These are phyloP conservation scores for Fraxinus floribunda DNA, from an alignment of 305 asterid genomes.

Conservation along the genomic window DNA sequence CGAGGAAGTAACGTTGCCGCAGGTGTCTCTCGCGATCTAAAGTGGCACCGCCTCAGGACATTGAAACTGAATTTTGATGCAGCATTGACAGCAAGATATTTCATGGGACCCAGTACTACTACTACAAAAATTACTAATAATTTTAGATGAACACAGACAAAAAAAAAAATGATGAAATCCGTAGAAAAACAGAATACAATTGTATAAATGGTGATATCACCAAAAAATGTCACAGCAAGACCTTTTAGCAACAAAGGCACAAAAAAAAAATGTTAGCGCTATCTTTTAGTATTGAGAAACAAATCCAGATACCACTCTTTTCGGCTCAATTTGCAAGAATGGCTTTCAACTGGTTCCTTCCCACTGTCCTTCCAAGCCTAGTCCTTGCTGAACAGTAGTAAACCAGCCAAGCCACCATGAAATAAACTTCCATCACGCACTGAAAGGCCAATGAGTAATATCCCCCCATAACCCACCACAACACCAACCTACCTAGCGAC, in stretches of 20 bases:
- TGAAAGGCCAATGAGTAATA: slow-evolving; percentile 50
- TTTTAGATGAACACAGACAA: too few species aligned
- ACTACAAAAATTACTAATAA: too few species aligned
- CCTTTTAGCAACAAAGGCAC: neutral
- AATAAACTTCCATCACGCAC: slow-evolving; percentile 77
- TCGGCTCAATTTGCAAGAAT: neutral
- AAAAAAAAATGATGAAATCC: too few species aligned
- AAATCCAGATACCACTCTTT: too few species aligned
- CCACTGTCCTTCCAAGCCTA: slow-evolving; percentile 24
- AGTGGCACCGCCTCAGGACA: too few species aligned
- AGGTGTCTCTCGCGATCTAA: too few species aligned
- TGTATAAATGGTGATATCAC: neutral
- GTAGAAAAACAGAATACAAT: neutral
- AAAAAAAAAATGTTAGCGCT: neutral
- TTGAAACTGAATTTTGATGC: too few species aligned
- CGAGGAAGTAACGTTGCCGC: too few species aligned
- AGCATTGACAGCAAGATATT: too few species aligned
- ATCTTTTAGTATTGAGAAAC: neutral
- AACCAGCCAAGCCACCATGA: slow-evolving; percentile 75
- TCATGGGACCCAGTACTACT: too few species aligned
- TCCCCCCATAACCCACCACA: slow-evolving; percentile 53
- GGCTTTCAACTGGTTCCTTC: slow-evolving; percentile 16
- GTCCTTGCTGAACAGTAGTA: slow-evolving; percentile 75
- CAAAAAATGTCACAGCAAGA: too few species aligned
- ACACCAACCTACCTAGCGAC: slow-evolving; percentile 57